Conservation (phyloP, 768 basidiomycete species). For the Cystobasidium onofrii region DNA sequence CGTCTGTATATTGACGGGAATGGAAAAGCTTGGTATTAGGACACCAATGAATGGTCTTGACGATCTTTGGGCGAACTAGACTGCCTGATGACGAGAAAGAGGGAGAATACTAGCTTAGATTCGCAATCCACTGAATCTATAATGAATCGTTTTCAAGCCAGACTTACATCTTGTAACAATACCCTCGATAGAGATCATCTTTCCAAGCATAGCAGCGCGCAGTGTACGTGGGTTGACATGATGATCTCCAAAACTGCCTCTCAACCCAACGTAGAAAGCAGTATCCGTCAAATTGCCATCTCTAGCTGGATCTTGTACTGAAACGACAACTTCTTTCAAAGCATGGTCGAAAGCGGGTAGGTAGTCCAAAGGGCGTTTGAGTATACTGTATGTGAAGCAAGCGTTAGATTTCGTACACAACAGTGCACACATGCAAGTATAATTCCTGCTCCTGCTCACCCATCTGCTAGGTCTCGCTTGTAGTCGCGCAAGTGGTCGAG, state of each 20-base stretch:
- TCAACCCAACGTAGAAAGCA: slow-evolving; percentile 77
- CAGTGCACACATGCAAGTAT: too few relatives aligned
- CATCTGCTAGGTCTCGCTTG: slow-evolving; percentile 72
- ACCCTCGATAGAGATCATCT: slow-evolving; percentile 94
- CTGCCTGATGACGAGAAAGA: slow-evolving; percentile 50
- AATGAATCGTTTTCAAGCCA: background rate
- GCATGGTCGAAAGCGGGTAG: slow-evolving; percentile 85
- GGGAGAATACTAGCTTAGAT: background rate
- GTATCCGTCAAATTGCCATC: slow-evolving; percentile 66
- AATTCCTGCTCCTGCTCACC: slow-evolving; percentile 43
- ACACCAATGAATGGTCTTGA: slow-evolving; percentile 91
- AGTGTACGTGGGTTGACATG: slow-evolving; percentile 92
- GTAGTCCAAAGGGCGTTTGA: slow-evolving; percentile 78
- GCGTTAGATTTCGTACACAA: background rate
- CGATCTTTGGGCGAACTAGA: slow-evolving; percentile 95
- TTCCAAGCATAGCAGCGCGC: slow-evolving; percentile 75
- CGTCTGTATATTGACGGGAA: slow-evolving; percentile 83
- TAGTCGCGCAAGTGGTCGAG: slow-evolving; percentile 92
- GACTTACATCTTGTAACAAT: slow-evolving; percentile 82
- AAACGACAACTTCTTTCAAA: slow-evolving; percentile 62
- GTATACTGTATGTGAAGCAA: slow-evolving; percentile 52
- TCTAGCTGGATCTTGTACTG: slow-evolving; percentile 67
- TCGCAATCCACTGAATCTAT: background rate
- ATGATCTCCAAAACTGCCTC: slow-evolving; percentile 95
- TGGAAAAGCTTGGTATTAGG: slow-evolving; percentile 77